A percentile compares a stretch with the other conserved stretches of the same genome.
Evolutionary conservation across 495 filamentous ascomycete genomes (phyloP).

Genomic region (Neohortaea acidophila): DNA sequence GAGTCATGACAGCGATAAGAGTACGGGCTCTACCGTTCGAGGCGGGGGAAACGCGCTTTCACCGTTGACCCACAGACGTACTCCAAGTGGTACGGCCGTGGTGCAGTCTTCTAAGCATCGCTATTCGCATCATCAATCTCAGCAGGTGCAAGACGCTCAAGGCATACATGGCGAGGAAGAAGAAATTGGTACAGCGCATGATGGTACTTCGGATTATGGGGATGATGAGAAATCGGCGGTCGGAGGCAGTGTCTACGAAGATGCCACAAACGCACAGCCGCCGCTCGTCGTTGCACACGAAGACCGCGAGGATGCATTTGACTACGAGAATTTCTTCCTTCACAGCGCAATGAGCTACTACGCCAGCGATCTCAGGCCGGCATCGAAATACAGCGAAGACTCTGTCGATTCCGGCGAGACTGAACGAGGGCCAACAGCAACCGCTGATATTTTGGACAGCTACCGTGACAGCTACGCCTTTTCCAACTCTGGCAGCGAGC

Average conservation of each 20-base stretch:
- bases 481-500: too few species aligned
- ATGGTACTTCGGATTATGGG: background rate
- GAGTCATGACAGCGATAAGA: too few species aligned
- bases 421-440: constrained; percentile 37
- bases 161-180: background rate
- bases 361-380: constrained; percentile 32
- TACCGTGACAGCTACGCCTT: too few species aligned
- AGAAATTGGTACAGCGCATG: background rate
- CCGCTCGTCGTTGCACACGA: constrained; percentile 49
- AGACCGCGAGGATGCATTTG: constrained; percentile 91
- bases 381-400: constrained; percentile 34
- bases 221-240: constrained; percentile 22
- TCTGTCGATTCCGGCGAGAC: constrained; percentile 66
- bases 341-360: constrained; percentile 75
- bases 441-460: background rate
- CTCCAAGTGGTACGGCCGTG: constrained; percentile 12
- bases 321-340: constrained; percentile 91
- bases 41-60: too few species aligned
- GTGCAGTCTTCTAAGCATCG: constrained; percentile 8
- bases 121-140: constrained; percentile 14
- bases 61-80: constrained; percentile 14
- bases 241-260: constrained; percentile 42
- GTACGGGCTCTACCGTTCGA: too few species aligned
- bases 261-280: constrained; percentile 33
- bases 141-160: background rate